phyloP scores from a whole-genome alignment of 208 protist genomes.

The Leishmania mexicana region DNA sequence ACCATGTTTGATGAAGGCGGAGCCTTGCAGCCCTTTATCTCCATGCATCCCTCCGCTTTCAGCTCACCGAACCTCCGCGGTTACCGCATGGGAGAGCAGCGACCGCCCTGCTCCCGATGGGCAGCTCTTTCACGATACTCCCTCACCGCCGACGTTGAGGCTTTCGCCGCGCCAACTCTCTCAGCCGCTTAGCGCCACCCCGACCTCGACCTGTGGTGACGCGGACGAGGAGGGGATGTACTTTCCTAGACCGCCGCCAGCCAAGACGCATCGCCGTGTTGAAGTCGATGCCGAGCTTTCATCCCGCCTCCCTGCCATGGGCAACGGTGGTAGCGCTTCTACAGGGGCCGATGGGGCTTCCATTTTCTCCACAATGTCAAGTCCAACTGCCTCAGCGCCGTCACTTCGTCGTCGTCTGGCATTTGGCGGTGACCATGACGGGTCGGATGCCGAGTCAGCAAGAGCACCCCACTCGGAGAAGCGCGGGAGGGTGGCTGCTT shows the following conservation, averaged over 20 bases:
- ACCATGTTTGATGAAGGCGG: background rate
- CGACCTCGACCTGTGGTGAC: slow-evolving; percentile 6
- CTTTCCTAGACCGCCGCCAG: slow-evolving; percentile 21
- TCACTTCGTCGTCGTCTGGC: background rate
- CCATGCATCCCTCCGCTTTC: background rate
- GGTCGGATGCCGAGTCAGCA: background rate
- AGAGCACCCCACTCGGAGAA: background rate
- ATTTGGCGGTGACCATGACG: background rate
- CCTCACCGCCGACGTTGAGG: background rate
- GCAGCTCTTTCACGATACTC: background rate
- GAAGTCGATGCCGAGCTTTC: background rate
- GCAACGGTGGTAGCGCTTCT: background rate
- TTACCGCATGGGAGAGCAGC: background rate
- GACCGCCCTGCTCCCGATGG: background rate
- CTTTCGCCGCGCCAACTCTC: background rate
- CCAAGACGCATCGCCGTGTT: background rate
- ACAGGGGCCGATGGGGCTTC: background rate
- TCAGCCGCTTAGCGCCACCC: slow-evolving; percentile 11
- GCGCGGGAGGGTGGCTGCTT: background rate
- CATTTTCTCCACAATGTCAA: background rate
- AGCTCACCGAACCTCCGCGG: background rate
- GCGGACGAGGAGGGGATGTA: slow-evolving; percentile 16
- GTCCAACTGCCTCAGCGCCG: background rate
- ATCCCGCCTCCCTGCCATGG: background rate
- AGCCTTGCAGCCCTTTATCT: background rate